Evolutionary conservation across 2,329 filamentous ascomycete species (phyloP).

Genomic region (Scedosporium boydii): DNA sequence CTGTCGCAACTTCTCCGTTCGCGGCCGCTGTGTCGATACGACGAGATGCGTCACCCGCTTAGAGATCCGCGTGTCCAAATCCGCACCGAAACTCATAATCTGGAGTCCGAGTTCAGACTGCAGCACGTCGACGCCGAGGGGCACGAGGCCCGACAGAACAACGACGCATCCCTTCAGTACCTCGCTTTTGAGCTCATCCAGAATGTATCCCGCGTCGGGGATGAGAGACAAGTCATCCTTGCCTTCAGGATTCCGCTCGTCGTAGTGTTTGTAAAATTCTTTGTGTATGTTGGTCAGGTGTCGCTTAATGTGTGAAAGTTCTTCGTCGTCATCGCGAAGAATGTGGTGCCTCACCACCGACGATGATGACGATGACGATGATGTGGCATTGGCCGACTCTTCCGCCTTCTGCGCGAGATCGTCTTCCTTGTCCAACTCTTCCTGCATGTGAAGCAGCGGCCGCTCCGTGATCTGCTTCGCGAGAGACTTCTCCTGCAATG

Average conservation of each 20-base stretch:
- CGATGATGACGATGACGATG: conserved; percentile 15
- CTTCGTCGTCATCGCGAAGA: conserved; percentile 78
- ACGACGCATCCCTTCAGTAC: conserved; percentile 69
- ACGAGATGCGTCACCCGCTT: conserved; percentile 65
- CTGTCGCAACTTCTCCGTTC: conserved; percentile 85
- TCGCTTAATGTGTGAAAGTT: conserved; percentile 66
- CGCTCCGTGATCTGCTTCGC: conserved; percentile 84
- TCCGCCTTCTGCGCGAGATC: conserved; percentile 15
- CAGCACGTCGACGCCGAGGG: conserved; percentile 68
- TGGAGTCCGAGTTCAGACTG: conserved; percentile 81
- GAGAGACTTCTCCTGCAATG: conserved; percentile 79
- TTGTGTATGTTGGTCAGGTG: conserved; percentile 68
- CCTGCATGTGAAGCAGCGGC: conserved; percentile 84
- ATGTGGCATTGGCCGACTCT: conserved; percentile 16
- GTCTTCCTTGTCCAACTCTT: conserved; percentile 77
- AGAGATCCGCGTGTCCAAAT: conserved; percentile 46
- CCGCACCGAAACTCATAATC: conserved; percentile 75
- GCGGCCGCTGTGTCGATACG: conserved; percentile 58
- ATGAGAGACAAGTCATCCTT: conserved; percentile 41
- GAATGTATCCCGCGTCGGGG: conserved; percentile 78
- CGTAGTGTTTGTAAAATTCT: conserved; percentile 77
- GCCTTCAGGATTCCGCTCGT: conserved; percentile 27
- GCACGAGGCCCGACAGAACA: conserved; percentile 85
- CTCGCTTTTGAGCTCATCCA: conserved; percentile 68
- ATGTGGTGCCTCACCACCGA: conserved; percentile 54